Percentiles rank a stretch among this genome's conserved stretches.
These are phyloP conservation scores for Amoebophrya sp. DNA, from an alignment of 169 alveolate species.

Conservation along the genomic window DNA sequence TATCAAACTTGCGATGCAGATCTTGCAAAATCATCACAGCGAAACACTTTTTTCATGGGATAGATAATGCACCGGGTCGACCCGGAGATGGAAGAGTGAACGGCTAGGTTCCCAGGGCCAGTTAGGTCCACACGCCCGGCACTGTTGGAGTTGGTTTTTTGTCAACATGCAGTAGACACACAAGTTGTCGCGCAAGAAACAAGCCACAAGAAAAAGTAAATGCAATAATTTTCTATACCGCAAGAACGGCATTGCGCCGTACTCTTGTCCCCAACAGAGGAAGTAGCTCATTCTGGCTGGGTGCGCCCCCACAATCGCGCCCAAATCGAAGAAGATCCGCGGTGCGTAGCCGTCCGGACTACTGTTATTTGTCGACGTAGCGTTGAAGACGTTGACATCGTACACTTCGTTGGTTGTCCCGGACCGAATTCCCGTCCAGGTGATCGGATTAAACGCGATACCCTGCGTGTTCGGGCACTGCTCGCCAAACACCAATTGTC, in stretches of 20 bases:
- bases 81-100: background rate
- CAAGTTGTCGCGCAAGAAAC: too few relatives aligned
- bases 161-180: too few relatives aligned
- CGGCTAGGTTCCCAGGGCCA: background rate
- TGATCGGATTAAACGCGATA: background rate
- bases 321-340: background rate
- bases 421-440: background rate
- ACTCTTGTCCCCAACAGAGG: background rate
- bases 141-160: background rate
- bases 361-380: background rate
- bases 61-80: too few relatives aligned
- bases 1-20: too few relatives aligned
- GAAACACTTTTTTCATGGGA: too few relatives aligned
- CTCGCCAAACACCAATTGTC: background rate
- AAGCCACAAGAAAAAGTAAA: too few relatives aligned
- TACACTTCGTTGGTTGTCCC: background rate
- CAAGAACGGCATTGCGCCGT: background rate
- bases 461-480: conserved; percentile 25
- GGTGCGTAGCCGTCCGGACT: too few relatives aligned
- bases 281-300: background rate
- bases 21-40: too few relatives aligned
- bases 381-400: background rate
- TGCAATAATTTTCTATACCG: background rate
- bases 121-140: background rate
- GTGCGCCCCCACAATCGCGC: background rate